Base-by-base conservation (phyloP, 2,329 filamentous ascomycete species). In the Claviceps quebecensis region DNA sequence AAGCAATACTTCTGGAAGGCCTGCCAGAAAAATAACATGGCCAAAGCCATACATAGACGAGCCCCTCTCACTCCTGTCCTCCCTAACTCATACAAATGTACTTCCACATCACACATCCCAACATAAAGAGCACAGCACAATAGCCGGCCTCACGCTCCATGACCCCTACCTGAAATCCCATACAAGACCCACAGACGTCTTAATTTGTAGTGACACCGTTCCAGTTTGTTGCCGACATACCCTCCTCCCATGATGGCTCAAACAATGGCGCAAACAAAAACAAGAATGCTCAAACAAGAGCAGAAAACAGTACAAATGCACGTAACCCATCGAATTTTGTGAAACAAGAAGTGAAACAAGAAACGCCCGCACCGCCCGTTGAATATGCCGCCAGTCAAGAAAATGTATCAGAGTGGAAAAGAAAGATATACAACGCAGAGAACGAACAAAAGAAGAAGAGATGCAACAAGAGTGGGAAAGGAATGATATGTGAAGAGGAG, bases 301-400 rank as follows among this genome's bases (percentile, higher is more conserved):
- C 29, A 34, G 29, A 29, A 34, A 14, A 5, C 14, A 34, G 23
- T 17, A 45, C 14, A 29, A 34, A 5, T 11, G 17, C 14, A 39
- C 16, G 3, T n/a, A 8, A 26, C 26, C 47, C 47, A 38, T 52
- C 38, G 26, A 23, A 5, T 22, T 40, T 40, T 14, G 23, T 36
- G 22, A 13, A 49, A 51, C 22, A 14, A 26, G 22, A 16, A 51
- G 23, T 36, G 22, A 13, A 49, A 51, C 22, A 14, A 26, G 22
- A 16, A 51, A 51, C 49, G 46, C 29, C 29, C 29, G 29, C 29
- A 4, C 49, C 46, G 49, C 52, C 52, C 49, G 17, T 34, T 49
- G 36, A 40, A 48, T 49, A 45, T 51, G 19, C n/a, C 38, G 17
- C 50, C 50, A 22, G 17, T 46, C 50, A 22, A 26, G 19, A 40